Conservation (phyloP, 495 filamentous ascomycete genomes). For the Podospora fimiseda region DNA sequence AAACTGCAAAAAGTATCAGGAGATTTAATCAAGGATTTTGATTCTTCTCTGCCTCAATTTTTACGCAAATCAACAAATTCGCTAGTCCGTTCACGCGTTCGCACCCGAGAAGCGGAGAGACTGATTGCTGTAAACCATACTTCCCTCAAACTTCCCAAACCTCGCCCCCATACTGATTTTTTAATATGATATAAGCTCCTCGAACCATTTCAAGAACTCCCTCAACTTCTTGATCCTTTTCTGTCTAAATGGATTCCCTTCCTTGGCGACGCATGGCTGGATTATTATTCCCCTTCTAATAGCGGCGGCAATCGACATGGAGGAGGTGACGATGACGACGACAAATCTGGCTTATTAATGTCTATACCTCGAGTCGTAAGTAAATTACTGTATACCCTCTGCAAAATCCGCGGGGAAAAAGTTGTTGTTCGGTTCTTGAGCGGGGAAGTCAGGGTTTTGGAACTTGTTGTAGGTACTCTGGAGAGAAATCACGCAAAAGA, state of each 20-base stretch:
- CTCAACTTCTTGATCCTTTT: constrained; percentile 89
- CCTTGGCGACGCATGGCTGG: constrained; percentile 67
- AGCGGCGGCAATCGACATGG: no score
- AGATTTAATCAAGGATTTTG: constrained; percentile 61
- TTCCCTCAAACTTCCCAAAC: background rate
- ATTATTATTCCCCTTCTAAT: constrained; percentile 32
- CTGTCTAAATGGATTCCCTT: constrained; percentile 65
- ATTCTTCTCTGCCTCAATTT: constrained; percentile 48
- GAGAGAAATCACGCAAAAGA: constrained; percentile 28
- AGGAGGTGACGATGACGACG: background rate
- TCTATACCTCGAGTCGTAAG: constrained; percentile 66
- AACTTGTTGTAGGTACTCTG: constrained; percentile 66
- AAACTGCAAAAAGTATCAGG: constrained; percentile 65
- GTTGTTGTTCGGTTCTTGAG: constrained; percentile 83
- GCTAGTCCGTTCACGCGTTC: constrained; percentile 35
- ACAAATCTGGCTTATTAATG: constrained; percentile 32
- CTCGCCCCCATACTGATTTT: background rate
- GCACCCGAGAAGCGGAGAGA: constrained; percentile 38
- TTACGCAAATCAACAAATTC: constrained; percentile 34
- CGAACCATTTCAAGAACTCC: constrained; percentile 91
- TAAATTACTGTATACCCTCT: constrained; percentile 78
- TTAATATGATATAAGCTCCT: constrained; percentile 45
- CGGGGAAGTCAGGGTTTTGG: constrained; percentile 78
- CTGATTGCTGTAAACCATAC: constrained; percentile 35
- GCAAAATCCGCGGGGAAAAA: constrained; percentile 91